Percentiles rank a stretch among this genome's conserved stretches.
Evolutionary conservation across 2,329 filamentous ascomycete species (phyloP).

Genomic region (Metarhizium rileyi): DNA sequence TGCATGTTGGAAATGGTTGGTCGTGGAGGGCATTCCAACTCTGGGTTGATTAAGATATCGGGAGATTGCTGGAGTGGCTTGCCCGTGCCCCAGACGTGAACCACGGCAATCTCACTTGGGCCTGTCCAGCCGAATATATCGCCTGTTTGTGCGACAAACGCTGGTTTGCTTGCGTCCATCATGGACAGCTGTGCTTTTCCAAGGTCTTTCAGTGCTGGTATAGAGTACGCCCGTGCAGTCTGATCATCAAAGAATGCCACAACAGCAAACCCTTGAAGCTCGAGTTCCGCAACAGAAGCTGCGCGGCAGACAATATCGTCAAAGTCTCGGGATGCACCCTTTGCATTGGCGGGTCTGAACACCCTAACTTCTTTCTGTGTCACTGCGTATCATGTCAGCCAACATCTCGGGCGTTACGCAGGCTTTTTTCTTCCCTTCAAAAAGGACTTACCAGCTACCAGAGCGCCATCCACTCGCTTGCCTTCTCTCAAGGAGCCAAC

Average conservation of each 20-base stretch:
- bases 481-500: conserved; percentile 73
- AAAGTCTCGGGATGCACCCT: conserved; percentile 88
- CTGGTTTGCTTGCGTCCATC: conserved; percentile 62
- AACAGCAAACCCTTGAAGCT: conserved; percentile 67
- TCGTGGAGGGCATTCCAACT: conserved; percentile 62
- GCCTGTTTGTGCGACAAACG: conserved; percentile 65
- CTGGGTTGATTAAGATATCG: conserved; percentile 74
- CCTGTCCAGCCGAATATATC: conserved; percentile 83
- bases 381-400: conserved; percentile 27
- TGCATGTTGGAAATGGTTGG: conserved; percentile 93
- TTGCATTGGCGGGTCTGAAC: conserved; percentile 74
- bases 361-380: conserved; percentile 69
- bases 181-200: conserved; percentile 56
- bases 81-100: conserved; percentile 79
- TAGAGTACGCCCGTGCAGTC: conserved; percentile 66
- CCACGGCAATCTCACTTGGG: conserved; percentile 71
- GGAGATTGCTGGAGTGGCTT: conserved; percentile 48
- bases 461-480: conserved; percentile 63
- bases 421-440: conserved; percentile 22
- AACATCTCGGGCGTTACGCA: background rate
- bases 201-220: conserved; percentile 84
- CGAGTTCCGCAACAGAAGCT: conserved; percentile 65
- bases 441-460: conserved; percentile 68
- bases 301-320: conserved; percentile 75
- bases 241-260: conserved; percentile 81